Evolutionary conservation across 306 rosid species (phyloP).

Genomic region (Trifolium repens): DNA sequence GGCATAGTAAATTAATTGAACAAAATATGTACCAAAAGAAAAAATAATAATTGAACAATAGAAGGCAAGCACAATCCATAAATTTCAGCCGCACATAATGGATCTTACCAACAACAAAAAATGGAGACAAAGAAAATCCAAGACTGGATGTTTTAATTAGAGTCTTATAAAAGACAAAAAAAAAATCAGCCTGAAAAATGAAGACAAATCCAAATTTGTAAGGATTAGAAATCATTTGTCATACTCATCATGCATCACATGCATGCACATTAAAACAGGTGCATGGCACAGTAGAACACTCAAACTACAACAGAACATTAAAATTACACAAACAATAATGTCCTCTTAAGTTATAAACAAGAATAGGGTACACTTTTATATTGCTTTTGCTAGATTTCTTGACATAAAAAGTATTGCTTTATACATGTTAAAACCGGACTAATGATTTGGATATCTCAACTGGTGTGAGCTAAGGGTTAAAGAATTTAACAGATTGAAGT

Average conservation of each 20-base stretch:
- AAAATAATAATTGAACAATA: no score
- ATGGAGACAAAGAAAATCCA: constrained; percentile 20
- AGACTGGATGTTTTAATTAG: constrained; percentile 18
- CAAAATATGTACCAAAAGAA: no score
- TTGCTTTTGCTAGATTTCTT: constrained; percentile 36
- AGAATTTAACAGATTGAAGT: not conserved
- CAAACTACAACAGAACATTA: constrained; percentile 22
- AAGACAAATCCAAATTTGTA: constrained; percentile 35
- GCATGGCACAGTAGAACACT: constrained; percentile 19
- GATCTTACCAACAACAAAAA: constrained; percentile 29
- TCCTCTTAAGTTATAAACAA: not conserved
- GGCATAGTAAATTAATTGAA: not conserved
- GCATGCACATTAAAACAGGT: constrained; percentile 33
- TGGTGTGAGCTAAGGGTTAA: not conserved
- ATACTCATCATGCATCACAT: constrained; percentile 36
- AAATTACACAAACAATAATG: not conserved
- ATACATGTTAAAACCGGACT: constrained; percentile 48
- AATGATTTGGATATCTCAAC: not conserved
- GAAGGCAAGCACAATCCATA: constrained; percentile 17
- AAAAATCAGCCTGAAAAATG: constrained; percentile 17
- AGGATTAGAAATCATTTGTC: constrained; percentile 33
- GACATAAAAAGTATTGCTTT: constrained; percentile 44
- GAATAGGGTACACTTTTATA: constrained; percentile 24
- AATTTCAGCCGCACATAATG: constrained; percentile 40
- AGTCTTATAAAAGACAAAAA: constrained; percentile 20